Conservation (phyloP, 2,329 filamentous ascomycete genomes). For the Colletotrichum euphorbiae region DNA sequence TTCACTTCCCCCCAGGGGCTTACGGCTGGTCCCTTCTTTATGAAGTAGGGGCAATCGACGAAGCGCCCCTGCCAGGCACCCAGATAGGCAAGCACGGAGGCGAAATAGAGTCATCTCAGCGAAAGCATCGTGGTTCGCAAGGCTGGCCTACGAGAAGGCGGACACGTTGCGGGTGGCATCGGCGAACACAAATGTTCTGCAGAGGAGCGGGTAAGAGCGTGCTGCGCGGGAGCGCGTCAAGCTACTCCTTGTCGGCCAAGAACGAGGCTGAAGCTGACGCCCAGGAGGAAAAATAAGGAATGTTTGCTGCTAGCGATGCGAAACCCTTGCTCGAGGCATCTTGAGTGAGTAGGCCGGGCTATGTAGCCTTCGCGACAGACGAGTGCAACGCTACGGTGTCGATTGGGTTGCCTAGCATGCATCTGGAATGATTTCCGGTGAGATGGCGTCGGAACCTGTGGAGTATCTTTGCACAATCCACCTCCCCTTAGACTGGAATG, state of each 20-base stretch:
- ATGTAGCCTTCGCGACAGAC: background rate
- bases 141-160: slow-evolving; percentile 24
- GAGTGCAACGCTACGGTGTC: background rate
- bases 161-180: background rate
- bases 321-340: slow-evolving; percentile 1
- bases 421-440: background rate
- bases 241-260: slow-evolving; percentile 13
- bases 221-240: background rate
- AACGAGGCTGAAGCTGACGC: slow-evolving; percentile 23
- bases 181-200: background rate
- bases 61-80: background rate
- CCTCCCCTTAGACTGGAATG: too few relatives aligned
- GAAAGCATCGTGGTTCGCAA: slow-evolving; percentile 18
- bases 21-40: slow-evolving; percentile 31
- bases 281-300: background rate
- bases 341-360: background rate
- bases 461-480: background rate
- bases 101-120: slow-evolving; percentile 2
- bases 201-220: background rate
- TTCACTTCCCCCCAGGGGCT: background rate
- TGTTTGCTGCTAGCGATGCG: slow-evolving; percentile 8
- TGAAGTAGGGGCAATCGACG: slow-evolving; percentile 16
- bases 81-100: slow-evolving; percentile 7
- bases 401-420: slow-evolving; percentile 20
- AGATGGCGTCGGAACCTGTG: background rate